These are phyloP conservation scores for Fagopyrum homotropicum DNA, from an alignment of 148 eudicot genomes.

Conservation along the genomic window DNA sequence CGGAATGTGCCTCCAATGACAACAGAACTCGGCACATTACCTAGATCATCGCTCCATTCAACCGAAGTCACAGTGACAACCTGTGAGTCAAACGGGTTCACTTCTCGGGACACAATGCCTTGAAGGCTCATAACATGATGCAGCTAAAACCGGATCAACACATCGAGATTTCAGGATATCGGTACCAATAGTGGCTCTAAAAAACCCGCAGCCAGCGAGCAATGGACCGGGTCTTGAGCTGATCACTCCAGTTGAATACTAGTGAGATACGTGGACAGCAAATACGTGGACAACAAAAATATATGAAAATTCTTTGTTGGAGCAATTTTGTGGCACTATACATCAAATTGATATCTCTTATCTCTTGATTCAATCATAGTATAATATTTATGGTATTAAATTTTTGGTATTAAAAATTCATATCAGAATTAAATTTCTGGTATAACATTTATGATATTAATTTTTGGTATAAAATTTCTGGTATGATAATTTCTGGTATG, in stretches of 20 bases:
- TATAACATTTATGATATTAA: too few relatives aligned
- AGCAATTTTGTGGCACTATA: conserved; percentile 75
- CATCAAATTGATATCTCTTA: conserved; percentile 18
- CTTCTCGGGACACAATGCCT: conserved; percentile 75
- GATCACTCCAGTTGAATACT: conserved; percentile 60
- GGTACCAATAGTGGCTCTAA: conserved; percentile 37
- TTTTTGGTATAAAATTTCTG: too few relatives aligned
- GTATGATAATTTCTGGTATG: too few relatives aligned
- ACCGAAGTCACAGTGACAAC: conserved; percentile 69
- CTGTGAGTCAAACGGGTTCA: conserved; percentile 74
- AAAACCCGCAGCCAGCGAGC: conserved; percentile 75
- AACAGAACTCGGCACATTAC: conserved; percentile 25
- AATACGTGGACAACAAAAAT: too few relatives aligned
- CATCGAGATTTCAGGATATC: conserved; percentile 9
- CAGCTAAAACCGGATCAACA: conserved; percentile 53
- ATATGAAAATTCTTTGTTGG: conserved; percentile 79
- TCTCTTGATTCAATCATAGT: too few relatives aligned
- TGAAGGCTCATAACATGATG: conserved; percentile 71
- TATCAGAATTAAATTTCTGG: too few relatives aligned
- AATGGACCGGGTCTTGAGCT: conserved; percentile 69
- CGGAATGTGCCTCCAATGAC: conserved; percentile 63
- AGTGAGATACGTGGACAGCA: too few relatives aligned
- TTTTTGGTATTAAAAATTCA: too few relatives aligned
- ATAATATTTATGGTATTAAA: too few relatives aligned
- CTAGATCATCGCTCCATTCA: conserved; percentile 27